phyloP scores from a whole-genome alignment of 805 yeast species.

The Hanseniaspora clermontiae region DNA sequence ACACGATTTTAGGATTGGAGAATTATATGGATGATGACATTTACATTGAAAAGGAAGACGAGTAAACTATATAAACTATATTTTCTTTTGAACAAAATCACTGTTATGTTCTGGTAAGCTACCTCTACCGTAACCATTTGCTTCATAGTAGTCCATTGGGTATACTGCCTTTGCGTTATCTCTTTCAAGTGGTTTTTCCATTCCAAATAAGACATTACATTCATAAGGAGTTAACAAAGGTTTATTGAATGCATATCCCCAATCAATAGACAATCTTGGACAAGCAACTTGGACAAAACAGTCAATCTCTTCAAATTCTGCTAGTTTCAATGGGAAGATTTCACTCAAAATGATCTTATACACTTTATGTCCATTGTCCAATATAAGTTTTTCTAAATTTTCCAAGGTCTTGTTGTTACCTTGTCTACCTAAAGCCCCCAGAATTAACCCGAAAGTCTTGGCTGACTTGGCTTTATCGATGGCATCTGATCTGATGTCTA shows the following conservation, averaged over 20 bases:
- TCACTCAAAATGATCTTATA: conserved; percentile 80
- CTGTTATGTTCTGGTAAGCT: conserved; percentile 42
- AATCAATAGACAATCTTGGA: conserved; percentile 88
- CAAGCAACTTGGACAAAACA: conserved; percentile 97
- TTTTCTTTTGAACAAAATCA: conserved; percentile 14
- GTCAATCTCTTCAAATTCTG: conserved; percentile 86
- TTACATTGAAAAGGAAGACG: conserved; percentile 14
- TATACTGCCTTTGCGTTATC: conserved; percentile 40
- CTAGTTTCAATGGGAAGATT: conserved; percentile 81
- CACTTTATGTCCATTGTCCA: conserved; percentile 46
- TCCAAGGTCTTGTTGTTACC: conserved; percentile 72
- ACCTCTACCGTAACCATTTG: conserved; percentile 88
- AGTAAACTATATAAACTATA: conserved; percentile 15
- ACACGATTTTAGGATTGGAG: conserved; percentile 62
- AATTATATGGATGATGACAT: conserved; percentile 20
- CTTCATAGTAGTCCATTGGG: conserved; percentile 92
- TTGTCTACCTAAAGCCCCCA: conserved; percentile 93
- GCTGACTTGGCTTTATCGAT: conserved; percentile 47
- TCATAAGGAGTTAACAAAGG: conserved; percentile 93
- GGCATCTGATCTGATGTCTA: conserved; percentile 60
- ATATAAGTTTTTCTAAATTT: conserved; percentile 46
- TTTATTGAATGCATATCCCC: conserved; percentile 95
- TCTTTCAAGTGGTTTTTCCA: conserved; percentile 47
- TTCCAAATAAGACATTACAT: conserved; percentile 74
- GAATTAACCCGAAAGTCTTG: conserved; percentile 62